phyloP scores from a whole-genome alignment of 2,329 filamentous ascomycete species.

The Pezicula carpinea region DNA sequence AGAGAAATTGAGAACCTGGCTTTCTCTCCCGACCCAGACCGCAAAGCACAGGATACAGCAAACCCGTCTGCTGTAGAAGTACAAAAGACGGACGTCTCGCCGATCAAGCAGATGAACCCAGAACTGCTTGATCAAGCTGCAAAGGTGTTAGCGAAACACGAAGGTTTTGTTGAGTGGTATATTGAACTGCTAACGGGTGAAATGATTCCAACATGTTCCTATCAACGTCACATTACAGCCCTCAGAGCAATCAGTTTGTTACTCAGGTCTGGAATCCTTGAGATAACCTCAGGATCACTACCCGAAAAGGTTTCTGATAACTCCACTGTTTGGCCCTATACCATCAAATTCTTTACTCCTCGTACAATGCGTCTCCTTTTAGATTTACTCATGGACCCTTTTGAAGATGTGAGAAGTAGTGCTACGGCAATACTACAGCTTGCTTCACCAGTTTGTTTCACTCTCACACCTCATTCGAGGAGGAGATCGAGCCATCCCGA shows the following conservation, averaged over 20 bases:
- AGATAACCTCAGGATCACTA: not conserved
- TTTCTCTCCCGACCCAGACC: conserved; percentile 6
- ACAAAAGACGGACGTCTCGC: not conserved
- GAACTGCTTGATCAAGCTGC: conserved; percentile 3
- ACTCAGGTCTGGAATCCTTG: conserved; percentile 39
- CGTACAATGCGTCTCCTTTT: conserved; percentile 61
- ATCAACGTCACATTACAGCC: conserved; percentile 81
- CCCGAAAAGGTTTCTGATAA: conserved; percentile 6
- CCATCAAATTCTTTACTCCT: conserved; percentile 33
- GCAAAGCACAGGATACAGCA: conserved; percentile 17
- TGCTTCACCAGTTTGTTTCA: conserved; percentile 34
- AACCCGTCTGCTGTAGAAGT: not conserved
- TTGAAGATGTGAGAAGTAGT: conserved; percentile 77
- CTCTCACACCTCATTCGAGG: not conserved
- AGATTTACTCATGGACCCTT: conserved; percentile 82
- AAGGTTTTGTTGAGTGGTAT: conserved; percentile 71
- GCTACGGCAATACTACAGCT: conserved; percentile 48
- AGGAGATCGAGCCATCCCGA: not conserved
- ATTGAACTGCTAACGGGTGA: conserved; percentile 67
- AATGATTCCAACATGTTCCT: conserved; percentile 76
- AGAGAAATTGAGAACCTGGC: conserved; percentile 28
- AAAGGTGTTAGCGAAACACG: conserved; percentile 38
- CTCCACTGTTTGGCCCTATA: conserved; percentile 22
- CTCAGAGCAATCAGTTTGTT: conserved; percentile 66
- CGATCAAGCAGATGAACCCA: conserved; percentile 26